These are phyloP conservation scores for Ploettnerulaceae sp. DNA, from an alignment of 2,329 filamentous ascomycete genomes.

Conservation along the genomic window DNA sequence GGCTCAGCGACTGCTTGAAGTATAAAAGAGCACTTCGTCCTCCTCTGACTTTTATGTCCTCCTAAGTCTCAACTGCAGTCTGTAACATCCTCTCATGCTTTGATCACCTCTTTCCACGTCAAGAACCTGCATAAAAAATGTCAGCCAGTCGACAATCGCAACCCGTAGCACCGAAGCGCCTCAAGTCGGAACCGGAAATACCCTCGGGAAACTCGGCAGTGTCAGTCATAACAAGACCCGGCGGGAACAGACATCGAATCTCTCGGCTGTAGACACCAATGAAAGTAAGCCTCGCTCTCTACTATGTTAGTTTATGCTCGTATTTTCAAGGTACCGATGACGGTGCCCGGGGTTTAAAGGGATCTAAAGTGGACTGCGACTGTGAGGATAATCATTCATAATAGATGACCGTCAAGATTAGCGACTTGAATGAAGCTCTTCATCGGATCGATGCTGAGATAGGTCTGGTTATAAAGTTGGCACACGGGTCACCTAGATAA, in stretches of 20 bases:
- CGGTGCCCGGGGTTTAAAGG: neutral
- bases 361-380: constrained; percentile 5
- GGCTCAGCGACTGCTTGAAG: neutral
- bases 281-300: neutral
- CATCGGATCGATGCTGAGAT: neutral
- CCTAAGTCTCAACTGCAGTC: neutral
- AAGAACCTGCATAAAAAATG: constrained; percentile 4
- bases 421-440: constrained; percentile 3
- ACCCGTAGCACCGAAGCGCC: neutral
- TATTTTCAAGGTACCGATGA: constrained; percentile 1
- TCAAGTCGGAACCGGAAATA: neutral
- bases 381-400: constrained; percentile 1
- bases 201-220: neutral
- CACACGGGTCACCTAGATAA: neutral
- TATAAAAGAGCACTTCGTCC: neutral
- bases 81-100: neutral
- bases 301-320: neutral
- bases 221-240: neutral
- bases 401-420: constrained; percentile 2
- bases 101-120: neutral
- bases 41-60: neutral
- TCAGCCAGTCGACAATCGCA: neutral
- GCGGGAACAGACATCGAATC: constrained; percentile 1
- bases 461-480: neutral
- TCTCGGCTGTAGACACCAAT: neutral